Base-by-base conservation (phyloP, 2,329 filamentous ascomycete genomes). In the Neofusicoccum kwambonambiense region DNA sequence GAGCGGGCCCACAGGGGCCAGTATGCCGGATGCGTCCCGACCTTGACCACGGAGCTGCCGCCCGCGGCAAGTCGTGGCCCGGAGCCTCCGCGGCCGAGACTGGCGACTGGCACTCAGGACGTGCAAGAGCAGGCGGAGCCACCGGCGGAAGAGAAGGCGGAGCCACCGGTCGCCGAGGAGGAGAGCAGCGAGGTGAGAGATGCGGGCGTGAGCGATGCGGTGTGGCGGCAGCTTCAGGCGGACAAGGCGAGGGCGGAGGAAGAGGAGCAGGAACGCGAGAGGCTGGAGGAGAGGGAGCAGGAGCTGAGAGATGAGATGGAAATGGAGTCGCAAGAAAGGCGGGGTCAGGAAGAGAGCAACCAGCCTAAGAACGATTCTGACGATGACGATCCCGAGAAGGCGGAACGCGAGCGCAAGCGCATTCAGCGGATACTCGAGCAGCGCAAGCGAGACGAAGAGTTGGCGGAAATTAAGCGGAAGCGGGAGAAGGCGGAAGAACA, bases 391-490 rank as follows among this genome's bases (percentile, higher is more conserved):
- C 15, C 11, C 19, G 15, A 58, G 39, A 58, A 58, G 27, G 12
- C 5, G 3, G 60, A 52, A 69, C 22, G 67, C 69, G 11, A 62
- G 72, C 13, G 73, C 73, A 39, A 17, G 56, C 27, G 37, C 3
- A 67, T 73, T 4, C 58, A 66, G 13, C 67, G 67, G 2, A 68
- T 74, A 34, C 50, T 70, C 4, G 71, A 72, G 64, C 54, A 68
- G 27, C 42, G 70, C n/a, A 66, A 65, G 11, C 68, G 61, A 1
- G 72, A 76, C 27, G 74, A 69, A 13, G 73, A 78, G 39, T 41
- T 78, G 44, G 79, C 81, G 31, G 77, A 83, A 42, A 71, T 77
- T 13, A 71, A 71, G 3, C 73, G 77, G 3, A 72, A 79, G 68
- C 68, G 76, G 62, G 75, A 81, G 66, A 78, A 79, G 64, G 68